These are phyloP conservation scores for Hygrocybe punicea DNA, from an alignment of 768 basidiomycete genomes.

Conservation along the genomic window DNA sequence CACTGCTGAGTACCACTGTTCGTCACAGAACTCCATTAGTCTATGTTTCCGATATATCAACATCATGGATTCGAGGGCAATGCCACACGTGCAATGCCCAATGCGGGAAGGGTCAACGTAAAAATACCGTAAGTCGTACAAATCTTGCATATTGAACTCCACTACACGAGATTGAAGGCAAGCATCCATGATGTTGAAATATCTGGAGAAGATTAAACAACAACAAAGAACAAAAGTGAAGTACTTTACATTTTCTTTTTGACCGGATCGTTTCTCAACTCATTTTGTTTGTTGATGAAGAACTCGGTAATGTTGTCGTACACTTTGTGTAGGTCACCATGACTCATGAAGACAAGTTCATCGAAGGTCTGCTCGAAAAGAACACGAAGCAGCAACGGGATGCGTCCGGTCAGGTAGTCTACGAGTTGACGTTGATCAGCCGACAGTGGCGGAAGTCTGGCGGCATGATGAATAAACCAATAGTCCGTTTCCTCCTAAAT, in stretches of 20 bases:
- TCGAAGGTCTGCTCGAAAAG: constrained; percentile 10
- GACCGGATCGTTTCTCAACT: constrained; percentile 1
- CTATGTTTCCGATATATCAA: constrained; percentile 7
- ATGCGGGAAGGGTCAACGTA: constrained; percentile 12
- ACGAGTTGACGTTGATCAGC: constrained; percentile 12
- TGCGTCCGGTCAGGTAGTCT: constrained; percentile 15
- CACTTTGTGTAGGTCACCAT: constrained; percentile 7
- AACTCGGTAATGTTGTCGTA: constrained; percentile 7
- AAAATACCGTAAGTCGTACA: constrained; percentile 16
- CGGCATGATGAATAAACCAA: constrained; percentile 10
- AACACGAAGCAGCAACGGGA: constrained; percentile 14
- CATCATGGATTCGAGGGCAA: constrained; percentile 13
- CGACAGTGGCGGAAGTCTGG: constrained; percentile 11
- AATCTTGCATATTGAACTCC: constrained; percentile 5
- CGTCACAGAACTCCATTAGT: constrained; percentile 1
- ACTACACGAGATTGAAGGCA: constrained; percentile 11
- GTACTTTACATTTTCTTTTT: constrained; percentile 12
- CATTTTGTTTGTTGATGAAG: constrained; percentile 6
- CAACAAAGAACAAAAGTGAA: constrained; percentile 7
- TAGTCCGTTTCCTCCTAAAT: constrained; percentile 13
- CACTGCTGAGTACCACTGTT: constrained; percentile 10
- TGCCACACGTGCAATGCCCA: constrained; percentile 14
- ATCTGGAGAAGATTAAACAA: constrained; percentile 7
- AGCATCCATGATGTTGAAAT: constrained; percentile 14
- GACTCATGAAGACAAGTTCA: constrained; percentile 9